Evolutionary conservation across 352 stramenopile genomes (phyloP).

Genomic region (Pythium apleroticum): DNA sequence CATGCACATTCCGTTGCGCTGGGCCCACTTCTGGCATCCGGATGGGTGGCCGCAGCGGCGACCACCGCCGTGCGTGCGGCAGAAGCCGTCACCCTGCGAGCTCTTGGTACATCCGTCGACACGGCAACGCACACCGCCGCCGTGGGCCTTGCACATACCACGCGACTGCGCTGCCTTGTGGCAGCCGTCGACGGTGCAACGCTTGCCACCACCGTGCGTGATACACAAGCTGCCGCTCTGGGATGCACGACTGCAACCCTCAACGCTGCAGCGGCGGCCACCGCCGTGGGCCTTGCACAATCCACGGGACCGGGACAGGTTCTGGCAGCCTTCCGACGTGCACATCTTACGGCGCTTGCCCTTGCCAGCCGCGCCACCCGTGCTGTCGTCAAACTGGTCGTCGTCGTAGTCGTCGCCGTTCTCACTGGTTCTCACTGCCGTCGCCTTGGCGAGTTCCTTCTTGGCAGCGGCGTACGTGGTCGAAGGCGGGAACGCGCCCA

Average conservation of each 20-base stretch:
- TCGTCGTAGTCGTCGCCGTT: slow-evolving; percentile 24
- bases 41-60: slow-evolving; percentile 67
- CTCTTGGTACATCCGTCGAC: slow-evolving; percentile 84
- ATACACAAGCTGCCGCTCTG: slow-evolving; percentile 84
- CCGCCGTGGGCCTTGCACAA: slow-evolving; percentile 80
- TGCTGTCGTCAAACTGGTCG: slow-evolving; percentile 29
- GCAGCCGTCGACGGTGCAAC: slow-evolving; percentile 77
- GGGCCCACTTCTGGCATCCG: slow-evolving; percentile 79
- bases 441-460: neutral
- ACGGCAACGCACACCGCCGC: slow-evolving; percentile 76
- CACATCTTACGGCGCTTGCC: slow-evolving; percentile 83
- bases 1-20: slow-evolving; percentile 87
- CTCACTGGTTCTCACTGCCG: neutral
- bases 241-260: slow-evolving; percentile 74
- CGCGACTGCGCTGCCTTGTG: slow-evolving; percentile 76
- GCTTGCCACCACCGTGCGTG: slow-evolving; percentile 81
- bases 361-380: slow-evolving; percentile 30
- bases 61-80: slow-evolving; percentile 71
- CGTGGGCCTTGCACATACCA: slow-evolving; percentile 85
- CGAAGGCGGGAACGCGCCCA: slow-evolving; percentile 19
- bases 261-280: slow-evolving; percentile 72
- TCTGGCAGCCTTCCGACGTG: slow-evolving; percentile 69
- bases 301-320: slow-evolving; percentile 72
- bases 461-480: slow-evolving; percentile 1
- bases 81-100: slow-evolving; percentile 83